Evolutionary conservation across 768 basidiomycete genomes (phyloP), one percentile per base, ranked within the genome.

Genomic region (Amanita subjunquillea): DNA sequence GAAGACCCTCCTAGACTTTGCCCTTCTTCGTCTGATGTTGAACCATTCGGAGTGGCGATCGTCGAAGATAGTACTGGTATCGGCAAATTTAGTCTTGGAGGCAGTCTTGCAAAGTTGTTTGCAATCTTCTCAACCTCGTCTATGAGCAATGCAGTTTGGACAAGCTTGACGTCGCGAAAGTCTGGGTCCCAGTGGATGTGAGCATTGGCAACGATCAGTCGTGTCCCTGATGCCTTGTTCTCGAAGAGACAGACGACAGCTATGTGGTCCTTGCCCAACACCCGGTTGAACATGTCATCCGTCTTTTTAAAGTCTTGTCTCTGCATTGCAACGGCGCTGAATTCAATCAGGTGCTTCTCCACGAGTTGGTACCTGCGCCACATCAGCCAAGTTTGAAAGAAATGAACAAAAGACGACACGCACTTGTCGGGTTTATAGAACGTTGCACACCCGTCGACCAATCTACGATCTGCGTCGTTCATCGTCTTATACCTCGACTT

Each of bases 241-340:
- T 99, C 96, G 62, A 98, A 75, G 29, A 91, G 76, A 59, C 83
- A 82, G 53, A 94, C 73, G 57, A 92, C 82, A 43, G 92, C 92
- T 57, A 98, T 89, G 62, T 97, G 82, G 67, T 98, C 95, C 65
- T 91, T 90, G 56, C 87, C 87, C 59, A 97, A 79, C 51, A 98
- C 92, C 30, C 96, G 91, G 63, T 97, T 97, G 79, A 97, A 98
- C 93, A 98, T 94, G 72, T 97, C 95, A 62, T 98, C 93, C 15
- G 92, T 95, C 71, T 93, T 92, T 75, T 92, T 91, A 72, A 93
- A 91, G 65, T 94, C 92, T 47, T 85, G 81, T 25, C 92, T 82
- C 60, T 91, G 88, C 80, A 97, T 87, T 17, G 94, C 95, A 56
- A 93, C 77, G 34, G 87, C 79, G 63, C 85, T 89, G 72, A 94